Conservation (phyloP, 2,329 filamentous ascomycete genomes). For the Trichothecium sympodiale region DNA sequence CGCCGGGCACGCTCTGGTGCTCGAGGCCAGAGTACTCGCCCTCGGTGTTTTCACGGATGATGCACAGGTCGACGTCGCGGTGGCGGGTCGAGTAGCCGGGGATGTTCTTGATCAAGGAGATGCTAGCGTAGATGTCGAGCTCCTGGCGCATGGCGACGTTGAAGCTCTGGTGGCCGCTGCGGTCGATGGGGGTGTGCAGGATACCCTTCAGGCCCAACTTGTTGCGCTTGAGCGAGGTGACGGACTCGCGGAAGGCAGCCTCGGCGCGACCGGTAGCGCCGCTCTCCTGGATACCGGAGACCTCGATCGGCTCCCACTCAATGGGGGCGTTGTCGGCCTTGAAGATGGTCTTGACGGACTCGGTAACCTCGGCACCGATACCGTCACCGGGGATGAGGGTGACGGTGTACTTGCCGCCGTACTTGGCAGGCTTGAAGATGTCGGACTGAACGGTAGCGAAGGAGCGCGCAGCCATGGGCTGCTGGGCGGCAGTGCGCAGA, state of each 20-base stretch:
- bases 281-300: constrained; percentile 78
- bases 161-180: constrained; percentile 97
- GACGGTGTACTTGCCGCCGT: constrained; percentile 98
- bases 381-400: constrained; percentile 97
- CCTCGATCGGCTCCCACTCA: constrained; percentile 97
- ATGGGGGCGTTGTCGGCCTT: constrained; percentile 98
- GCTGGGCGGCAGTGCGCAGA: constrained; percentile 38
- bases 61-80: constrained; percentile 94
- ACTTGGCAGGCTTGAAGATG: constrained; percentile 98
- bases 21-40: constrained; percentile 98
- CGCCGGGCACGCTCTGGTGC: constrained; percentile 92
- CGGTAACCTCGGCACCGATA: constrained; percentile 94
- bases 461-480: constrained; percentile 35
- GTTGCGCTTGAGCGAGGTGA: constrained; percentile 93
- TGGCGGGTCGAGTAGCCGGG: constrained; percentile 96
- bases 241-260: constrained; percentile 89
- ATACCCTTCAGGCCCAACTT: constrained; percentile 99
- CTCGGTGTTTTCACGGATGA: constrained; percentile 99
- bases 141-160: constrained; percentile 98
- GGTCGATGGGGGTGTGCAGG: constrained; percentile 91
- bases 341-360: constrained; percentile 98
- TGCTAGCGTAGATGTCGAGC: constrained; percentile 98
- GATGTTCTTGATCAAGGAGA: constrained; percentile 98
- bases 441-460: constrained; percentile 83
- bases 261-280: constrained; percentile 72